phyloP scores from a whole-genome alignment of 305 asterid species.

The Solanum hybrid region DNA sequence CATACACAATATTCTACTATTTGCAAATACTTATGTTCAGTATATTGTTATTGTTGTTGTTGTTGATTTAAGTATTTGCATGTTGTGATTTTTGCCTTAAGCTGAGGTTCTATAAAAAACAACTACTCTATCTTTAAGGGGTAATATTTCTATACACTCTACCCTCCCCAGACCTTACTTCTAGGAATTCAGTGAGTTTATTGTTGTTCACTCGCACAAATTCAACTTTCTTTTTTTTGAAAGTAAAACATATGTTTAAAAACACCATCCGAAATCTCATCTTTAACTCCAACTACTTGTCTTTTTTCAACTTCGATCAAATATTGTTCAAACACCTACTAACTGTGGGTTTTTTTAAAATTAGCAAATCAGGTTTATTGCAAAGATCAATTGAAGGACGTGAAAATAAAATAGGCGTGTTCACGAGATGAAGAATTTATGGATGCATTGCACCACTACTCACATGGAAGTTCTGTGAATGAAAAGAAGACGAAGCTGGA shows the following conservation, averaged over 20 bases:
- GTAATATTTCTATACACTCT: too few species aligned
- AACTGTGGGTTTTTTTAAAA: slow-evolving; percentile 1
- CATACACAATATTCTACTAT: too few species aligned
- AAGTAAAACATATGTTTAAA: too few species aligned
- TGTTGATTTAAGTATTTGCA: too few species aligned
- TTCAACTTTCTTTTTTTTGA: background rate
- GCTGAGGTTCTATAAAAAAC: background rate
- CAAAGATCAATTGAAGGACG: slow-evolving; percentile 39
- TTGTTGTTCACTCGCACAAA: background rate
- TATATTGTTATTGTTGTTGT: too few species aligned
- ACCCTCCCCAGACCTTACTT: too few species aligned
- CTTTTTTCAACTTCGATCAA: background rate
- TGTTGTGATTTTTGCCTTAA: too few species aligned
- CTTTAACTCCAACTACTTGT: too few species aligned
- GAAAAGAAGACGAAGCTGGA: slow-evolving; percentile 37
- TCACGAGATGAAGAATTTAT: slow-evolving; percentile 43
- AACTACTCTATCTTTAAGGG: too few species aligned
- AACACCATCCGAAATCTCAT: too few species aligned
- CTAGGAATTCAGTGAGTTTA: too few species aligned
- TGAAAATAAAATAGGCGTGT: slow-evolving; percentile 38
- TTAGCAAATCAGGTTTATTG: slow-evolving; percentile 21
- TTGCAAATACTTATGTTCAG: too few species aligned
- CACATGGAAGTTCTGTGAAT: slow-evolving; percentile 24
- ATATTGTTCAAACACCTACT: background rate
- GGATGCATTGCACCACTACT: slow-evolving; percentile 29